Percentiles rank a stretch among this genome's conserved stretches.
Evolutionary conservation across 441 rosid species (phyloP).

Genomic region (Euphorbia corollata): DNA sequence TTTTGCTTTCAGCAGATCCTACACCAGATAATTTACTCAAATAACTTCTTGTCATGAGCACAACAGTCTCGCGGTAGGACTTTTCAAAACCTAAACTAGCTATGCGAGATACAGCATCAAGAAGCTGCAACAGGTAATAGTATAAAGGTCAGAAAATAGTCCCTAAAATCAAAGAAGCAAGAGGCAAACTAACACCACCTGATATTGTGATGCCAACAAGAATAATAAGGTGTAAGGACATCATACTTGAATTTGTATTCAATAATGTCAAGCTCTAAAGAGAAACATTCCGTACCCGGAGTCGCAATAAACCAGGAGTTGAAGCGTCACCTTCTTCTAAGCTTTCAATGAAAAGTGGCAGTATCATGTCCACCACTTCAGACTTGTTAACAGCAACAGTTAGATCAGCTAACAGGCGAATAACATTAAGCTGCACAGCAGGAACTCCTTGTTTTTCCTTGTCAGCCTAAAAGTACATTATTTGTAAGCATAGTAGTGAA

Average conservation of each 20-base stretch:
- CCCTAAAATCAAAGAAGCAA: constrained; percentile 23
- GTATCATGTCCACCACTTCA: constrained; percentile 92
- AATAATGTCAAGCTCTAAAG: constrained; percentile 27
- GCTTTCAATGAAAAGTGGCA: constrained; percentile 92
- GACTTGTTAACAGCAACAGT: constrained; percentile 82
- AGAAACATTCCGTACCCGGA: constrained; percentile 58
- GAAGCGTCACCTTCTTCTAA: constrained; percentile 99
- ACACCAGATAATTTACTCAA: constrained; percentile 63
- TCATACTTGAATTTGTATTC: constrained; percentile 13
- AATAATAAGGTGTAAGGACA: constrained; percentile 13
- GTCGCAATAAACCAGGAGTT: constrained; percentile 74
- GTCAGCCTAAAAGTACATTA: constrained; percentile 52
- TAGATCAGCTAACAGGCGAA: constrained; percentile 84
- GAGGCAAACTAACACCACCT: constrained; percentile 11
- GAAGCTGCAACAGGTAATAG: constrained; percentile 55
- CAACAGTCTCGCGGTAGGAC: constrained; percentile 97
- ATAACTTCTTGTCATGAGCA: constrained; percentile 93
- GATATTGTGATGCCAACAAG: constrained; percentile 11
- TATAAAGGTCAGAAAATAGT: constrained; percentile 24
- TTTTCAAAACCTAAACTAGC: constrained; percentile 98
- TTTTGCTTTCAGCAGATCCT: constrained; percentile 86
- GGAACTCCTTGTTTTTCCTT: constrained; percentile 70
- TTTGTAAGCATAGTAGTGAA: constrained; percentile 10
- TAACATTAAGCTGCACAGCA: constrained; percentile 74
- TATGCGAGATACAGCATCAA: constrained; percentile 94